Percentiles rank a stretch among this genome's conserved stretches.
Evolutionary conservation across 2,329 filamentous ascomycete species (phyloP).

Genomic region (Venturiaceae sp.): DNA sequence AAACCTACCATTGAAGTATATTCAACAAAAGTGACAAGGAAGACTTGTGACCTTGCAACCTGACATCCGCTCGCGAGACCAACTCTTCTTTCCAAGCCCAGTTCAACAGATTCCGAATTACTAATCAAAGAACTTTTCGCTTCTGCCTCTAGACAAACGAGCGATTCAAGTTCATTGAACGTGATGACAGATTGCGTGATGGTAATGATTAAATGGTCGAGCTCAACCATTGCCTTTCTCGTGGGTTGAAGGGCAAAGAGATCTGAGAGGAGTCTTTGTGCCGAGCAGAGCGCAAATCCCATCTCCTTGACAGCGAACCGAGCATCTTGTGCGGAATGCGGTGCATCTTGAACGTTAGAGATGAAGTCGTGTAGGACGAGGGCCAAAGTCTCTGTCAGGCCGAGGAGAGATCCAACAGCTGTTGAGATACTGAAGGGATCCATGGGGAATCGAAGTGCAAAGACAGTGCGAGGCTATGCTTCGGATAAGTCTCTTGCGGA

Average conservation of each 20-base stretch:
- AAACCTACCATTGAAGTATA: background rate
- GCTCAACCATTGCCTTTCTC: background rate
- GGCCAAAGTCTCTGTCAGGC: background rate
- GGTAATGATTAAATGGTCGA: background rate
- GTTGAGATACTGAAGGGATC: background rate
- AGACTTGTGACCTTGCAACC: background rate
- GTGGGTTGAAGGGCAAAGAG: background rate
- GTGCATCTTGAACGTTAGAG: background rate
- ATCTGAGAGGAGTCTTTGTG: background rate
- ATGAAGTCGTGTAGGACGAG: background rate
- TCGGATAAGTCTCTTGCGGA: too few relatives aligned
- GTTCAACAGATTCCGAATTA: background rate
- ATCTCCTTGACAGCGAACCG: background rate
- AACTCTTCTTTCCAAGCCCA: background rate
- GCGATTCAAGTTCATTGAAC: background rate
- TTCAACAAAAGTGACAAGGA: background rate
- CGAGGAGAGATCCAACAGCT: background rate
- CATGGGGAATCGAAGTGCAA: too few relatives aligned
- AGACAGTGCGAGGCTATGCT: too few relatives aligned
- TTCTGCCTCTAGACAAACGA: background rate
- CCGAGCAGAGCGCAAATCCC: background rate
- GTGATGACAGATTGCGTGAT: background rate
- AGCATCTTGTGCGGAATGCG: background rate
- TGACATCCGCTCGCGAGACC: background rate
- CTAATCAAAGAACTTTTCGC: too few relatives aligned